phyloP scores from a whole-genome alignment of 1,284 basidiomycete species.

The Fistulinella cinereoalba region DNA sequence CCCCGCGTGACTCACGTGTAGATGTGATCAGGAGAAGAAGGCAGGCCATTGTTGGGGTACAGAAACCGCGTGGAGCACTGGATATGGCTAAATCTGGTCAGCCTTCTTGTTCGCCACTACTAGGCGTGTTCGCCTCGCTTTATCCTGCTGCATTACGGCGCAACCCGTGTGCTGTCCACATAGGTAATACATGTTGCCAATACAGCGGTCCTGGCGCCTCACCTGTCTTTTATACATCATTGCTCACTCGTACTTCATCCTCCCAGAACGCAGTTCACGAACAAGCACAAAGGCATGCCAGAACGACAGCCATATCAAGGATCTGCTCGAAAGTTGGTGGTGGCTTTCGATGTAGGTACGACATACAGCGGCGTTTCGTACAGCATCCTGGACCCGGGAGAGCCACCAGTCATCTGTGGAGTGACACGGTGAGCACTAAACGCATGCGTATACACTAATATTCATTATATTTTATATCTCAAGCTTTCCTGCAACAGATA shows the following conservation, averaged over 20 bases:
- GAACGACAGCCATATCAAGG: constrained; percentile 36
- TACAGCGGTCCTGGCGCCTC: too few species aligned
- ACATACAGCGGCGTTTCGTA: constrained; percentile 52
- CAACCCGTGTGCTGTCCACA: constrained; percentile 1
- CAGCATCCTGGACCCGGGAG: constrained; percentile 43
- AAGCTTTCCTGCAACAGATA: constrained; percentile 54
- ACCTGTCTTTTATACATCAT: neutral
- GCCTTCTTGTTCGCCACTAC: neutral
- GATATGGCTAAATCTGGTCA: constrained; percentile 13
- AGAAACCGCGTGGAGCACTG: constrained; percentile 5
- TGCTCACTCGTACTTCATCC: neutral
- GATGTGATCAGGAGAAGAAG: neutral
- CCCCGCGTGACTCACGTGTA: too few species aligned
- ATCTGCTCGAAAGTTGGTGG: constrained; percentile 39
- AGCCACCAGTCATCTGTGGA: constrained; percentile 41
- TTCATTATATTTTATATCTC: neutral
- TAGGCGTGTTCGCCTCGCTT: constrained; percentile 15
- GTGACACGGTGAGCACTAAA: constrained; percentile 41
- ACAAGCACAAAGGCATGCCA: constrained; percentile 22
- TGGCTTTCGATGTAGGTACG: constrained; percentile 52
- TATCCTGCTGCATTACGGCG: constrained; percentile 10
- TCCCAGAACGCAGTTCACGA: constrained; percentile 10
- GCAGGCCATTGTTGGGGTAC: neutral
- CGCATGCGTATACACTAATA: too few species aligned
- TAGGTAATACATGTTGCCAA: neutral